Evolutionary conservation across 208 protist species (phyloP).

Genomic region (Leishmania tarentolae): DNA sequence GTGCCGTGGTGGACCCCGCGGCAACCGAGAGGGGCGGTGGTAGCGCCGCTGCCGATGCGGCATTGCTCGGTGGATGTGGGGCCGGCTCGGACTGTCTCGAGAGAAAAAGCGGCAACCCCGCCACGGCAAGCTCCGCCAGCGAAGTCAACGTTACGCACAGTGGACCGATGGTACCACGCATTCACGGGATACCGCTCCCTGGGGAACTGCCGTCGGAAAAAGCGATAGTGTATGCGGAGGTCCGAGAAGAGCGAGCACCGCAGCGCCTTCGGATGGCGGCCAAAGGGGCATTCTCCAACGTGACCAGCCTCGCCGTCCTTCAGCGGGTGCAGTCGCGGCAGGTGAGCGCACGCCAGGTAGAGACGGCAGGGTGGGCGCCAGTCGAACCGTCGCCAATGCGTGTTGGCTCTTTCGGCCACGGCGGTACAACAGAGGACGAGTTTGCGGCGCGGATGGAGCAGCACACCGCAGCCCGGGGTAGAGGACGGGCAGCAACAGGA

Average conservation of each 20-base stretch:
- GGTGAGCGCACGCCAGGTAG: constrained; percentile 22
- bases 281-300: constrained; percentile 35
- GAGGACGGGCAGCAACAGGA: too few relatives aligned
- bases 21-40: background rate
- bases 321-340: constrained; percentile 22
- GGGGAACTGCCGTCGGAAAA: constrained; percentile 4
- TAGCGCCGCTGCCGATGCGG: background rate
- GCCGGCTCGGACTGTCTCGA: background rate
- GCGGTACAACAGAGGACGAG: background rate
- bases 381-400: constrained; percentile 9
- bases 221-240: constrained; percentile 8
- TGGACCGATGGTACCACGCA: constrained; percentile 7
- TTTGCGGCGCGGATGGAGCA: background rate
- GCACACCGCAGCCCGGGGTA: too few relatives aligned
- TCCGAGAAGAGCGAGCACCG: constrained; percentile 10
- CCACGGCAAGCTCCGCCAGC: background rate
- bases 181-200: constrained; percentile 19
- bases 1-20: background rate
- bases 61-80: too few relatives aligned
- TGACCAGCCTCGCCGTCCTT: constrained; percentile 30
- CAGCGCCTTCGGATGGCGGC: constrained; percentile 1
- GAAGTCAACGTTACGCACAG: constrained; percentile 12
- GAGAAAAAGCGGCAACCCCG: background rate
- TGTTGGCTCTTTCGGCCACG: background rate
- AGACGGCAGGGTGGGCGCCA: constrained; percentile 23